A percentile compares a stretch with the other conserved stretches of the same genome.
These are phyloP conservation scores for Erodium maritimum DNA, from an alignment of 345 rosid genomes.

Conservation along the genomic window DNA sequence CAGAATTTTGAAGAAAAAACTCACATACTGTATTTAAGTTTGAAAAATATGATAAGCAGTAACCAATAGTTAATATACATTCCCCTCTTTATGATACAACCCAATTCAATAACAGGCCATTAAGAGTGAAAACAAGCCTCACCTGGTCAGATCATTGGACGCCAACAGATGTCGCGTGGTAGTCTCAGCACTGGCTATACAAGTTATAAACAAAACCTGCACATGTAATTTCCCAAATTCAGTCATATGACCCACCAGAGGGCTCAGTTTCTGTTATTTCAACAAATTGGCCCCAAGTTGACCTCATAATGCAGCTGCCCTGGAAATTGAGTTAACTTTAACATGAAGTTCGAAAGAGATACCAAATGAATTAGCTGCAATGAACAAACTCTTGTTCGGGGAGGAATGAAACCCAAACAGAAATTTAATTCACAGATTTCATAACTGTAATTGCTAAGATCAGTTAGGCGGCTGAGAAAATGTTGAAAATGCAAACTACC, in stretches of 20 bases:
- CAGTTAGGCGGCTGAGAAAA: not conserved
- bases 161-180: slow-evolving; percentile 20
- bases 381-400: not conserved
- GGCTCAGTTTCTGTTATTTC: not conserved
- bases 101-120: not conserved
- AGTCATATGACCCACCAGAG: not conserved
- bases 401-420: not conserved
- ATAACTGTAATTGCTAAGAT: not conserved
- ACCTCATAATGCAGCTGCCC: not conserved
- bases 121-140: slow-evolving; percentile 2
- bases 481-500: not conserved
- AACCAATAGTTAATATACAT: not conserved
- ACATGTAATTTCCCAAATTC: slow-evolving; percentile 1
- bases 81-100: too few relatives aligned
- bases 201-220: slow-evolving; percentile 35
- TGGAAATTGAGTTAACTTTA: too few relatives aligned
- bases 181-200: slow-evolving; percentile 27
- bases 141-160: slow-evolving; percentile 20
- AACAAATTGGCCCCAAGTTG: not conserved
- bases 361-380: not conserved
- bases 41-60: not conserved
- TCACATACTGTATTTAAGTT: not conserved
- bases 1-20: not conserved
- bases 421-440: too few relatives aligned
- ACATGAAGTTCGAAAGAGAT: not conserved